These are phyloP conservation scores for Chamaecyparis obtusa DNA, from an alignment of 75 land plant genomes.

Conservation along the genomic window DNA sequence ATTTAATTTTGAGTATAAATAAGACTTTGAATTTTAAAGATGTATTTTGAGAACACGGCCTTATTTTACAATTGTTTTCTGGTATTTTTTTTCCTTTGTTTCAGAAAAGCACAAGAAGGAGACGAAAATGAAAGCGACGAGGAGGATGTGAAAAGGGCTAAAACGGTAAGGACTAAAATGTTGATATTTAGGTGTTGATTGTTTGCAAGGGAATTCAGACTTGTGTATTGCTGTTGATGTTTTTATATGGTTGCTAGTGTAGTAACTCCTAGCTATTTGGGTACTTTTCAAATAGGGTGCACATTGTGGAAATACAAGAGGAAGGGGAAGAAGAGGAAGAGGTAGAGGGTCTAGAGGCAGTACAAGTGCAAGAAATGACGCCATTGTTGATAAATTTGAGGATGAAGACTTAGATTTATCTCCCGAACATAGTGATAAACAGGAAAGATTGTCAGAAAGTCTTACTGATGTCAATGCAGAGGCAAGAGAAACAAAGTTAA, in stretches of 20 bases:
- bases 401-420: slow-evolving; percentile 54
- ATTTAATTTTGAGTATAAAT: neutral
- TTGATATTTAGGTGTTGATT: neutral
- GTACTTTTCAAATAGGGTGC: slow-evolving; percentile 4
- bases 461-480: slow-evolving; percentile 18
- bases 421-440: slow-evolving; percentile 31
- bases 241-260: neutral
- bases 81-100: neutral
- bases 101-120: slow-evolving; percentile 72
- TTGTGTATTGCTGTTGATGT: neutral
- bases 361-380: slow-evolving; percentile 27
- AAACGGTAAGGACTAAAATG: slow-evolving; percentile 42
- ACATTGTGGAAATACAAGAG: slow-evolving; percentile 34
- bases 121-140: slow-evolving; percentile 82
- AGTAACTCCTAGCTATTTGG: slow-evolving; percentile 10
- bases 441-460: slow-evolving; percentile 14
- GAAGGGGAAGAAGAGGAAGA: slow-evolving; percentile 65
- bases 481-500: slow-evolving; percentile 16
- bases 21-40: neutral
- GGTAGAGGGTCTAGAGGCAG: slow-evolving; percentile 60
- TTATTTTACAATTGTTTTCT: neutral
- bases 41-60: neutral
- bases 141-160: slow-evolving; percentile 61
- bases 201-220: neutral
- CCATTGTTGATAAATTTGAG: slow-evolving; percentile 49